Percentiles rank a stretch among this genome's conserved stretches.
These are phyloP conservation scores for Cystofilobasidium capitatum DNA, from an alignment of 768 basidiomycete species.

Conservation along the genomic window DNA sequence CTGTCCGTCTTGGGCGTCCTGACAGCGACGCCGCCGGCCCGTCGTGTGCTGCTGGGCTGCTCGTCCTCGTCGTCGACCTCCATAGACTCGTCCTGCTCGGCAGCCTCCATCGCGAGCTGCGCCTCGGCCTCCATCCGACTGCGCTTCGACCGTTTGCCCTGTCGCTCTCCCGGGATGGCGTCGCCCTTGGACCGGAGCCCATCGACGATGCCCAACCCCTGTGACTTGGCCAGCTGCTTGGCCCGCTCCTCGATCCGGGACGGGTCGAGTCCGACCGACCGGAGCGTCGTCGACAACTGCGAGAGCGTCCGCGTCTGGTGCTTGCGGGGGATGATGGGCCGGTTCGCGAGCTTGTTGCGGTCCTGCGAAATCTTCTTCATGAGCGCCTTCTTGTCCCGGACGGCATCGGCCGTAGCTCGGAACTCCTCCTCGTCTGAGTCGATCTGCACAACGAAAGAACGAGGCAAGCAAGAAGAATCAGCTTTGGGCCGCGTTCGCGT, in stretches of 20 bases:
- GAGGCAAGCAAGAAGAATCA: neutral
- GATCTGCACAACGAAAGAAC: slow-evolving; percentile 4
- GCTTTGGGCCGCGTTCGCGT: neutral
- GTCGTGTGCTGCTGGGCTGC: slow-evolving; percentile 51
- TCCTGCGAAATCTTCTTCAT: slow-evolving; percentile 46
- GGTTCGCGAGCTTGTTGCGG: slow-evolving; percentile 82
- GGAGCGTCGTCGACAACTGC: slow-evolving; percentile 70
- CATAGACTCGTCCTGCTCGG: slow-evolving; percentile 28
- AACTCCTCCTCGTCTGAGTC: slow-evolving; percentile 39
- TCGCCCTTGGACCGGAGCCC: slow-evolving; percentile 16
- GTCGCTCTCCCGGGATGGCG: slow-evolving; percentile 23
- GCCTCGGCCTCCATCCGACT: slow-evolving; percentile 61
- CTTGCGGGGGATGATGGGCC: slow-evolving; percentile 61
- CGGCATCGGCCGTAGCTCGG: slow-evolving; percentile 56
- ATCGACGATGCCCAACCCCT: slow-evolving; percentile 35
- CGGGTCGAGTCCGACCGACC: slow-evolving; percentile 82
- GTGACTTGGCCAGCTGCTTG: slow-evolving; percentile 63
- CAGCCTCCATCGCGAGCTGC: slow-evolving; percentile 37
- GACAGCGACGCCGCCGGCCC: slow-evolving; percentile 46
- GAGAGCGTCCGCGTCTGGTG: slow-evolving; percentile 55
- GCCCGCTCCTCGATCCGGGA: slow-evolving; percentile 83
- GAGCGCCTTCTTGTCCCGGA: slow-evolving; percentile 52
- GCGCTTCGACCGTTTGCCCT: slow-evolving; percentile 41
- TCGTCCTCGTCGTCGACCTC: slow-evolving; percentile 23
- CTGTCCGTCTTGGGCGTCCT: slow-evolving; percentile 62